Conservation (phyloP, 129 eudicot species). For the Artemisia argyi region DNA sequence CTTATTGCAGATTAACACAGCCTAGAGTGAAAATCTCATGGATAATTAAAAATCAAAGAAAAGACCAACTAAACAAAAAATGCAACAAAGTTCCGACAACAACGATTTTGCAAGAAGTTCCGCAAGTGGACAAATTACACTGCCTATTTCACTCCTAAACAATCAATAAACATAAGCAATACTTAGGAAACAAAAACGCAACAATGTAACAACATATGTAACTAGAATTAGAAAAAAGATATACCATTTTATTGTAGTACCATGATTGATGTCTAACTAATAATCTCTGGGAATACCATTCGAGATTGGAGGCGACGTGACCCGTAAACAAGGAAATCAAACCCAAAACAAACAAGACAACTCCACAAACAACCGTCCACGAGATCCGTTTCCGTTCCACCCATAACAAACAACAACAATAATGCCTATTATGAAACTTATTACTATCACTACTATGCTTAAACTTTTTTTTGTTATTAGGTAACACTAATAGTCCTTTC, state of each 20-base stretch:
- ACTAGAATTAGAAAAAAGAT: too few species aligned
- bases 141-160: not conserved
- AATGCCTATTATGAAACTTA: constrained; percentile 3
- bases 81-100: not conserved
- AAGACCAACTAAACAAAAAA: not conserved
- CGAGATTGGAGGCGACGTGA: constrained; percentile 41
- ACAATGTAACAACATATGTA: too few species aligned
- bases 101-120: not conserved
- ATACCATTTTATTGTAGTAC: constrained; percentile 50
- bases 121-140: constrained; percentile 1
- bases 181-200: not conserved
- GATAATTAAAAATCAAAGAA: not conserved
- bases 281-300: constrained; percentile 38
- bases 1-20: not conserved
- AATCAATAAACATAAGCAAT: constrained; percentile 1
- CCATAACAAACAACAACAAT: constrained; percentile 42
- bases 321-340: constrained; percentile 35
- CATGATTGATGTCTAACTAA: constrained; percentile 46
- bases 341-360: constrained; percentile 34
- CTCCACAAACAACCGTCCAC: constrained; percentile 75
- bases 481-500: constrained; percentile 23
- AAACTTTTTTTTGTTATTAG: constrained; percentile 29
- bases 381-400: constrained; percentile 44
- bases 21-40: not conserved
- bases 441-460: constrained; percentile 24